Base-by-base conservation (phyloP, 495 filamentous ascomycete species). In the Corynascus novoguineensis region DNA sequence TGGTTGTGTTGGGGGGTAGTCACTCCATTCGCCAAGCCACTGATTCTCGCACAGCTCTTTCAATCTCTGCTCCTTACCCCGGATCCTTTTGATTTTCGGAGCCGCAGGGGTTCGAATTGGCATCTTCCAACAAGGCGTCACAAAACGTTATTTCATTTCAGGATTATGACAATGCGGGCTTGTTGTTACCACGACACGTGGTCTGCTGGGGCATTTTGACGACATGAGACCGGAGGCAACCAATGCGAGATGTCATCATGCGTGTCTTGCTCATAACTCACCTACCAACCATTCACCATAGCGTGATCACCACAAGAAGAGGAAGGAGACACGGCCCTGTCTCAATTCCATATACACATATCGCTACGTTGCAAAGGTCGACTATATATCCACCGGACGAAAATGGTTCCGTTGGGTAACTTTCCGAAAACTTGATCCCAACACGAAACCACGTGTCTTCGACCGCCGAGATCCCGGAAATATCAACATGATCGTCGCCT, bases 381-480 rank as follows among this genome's bases (percentile, higher is more conserved):
- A n/a, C n/a, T n/a, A n/a, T n/a, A n/a, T n/a, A n/a, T n/a, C n/a
- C n/a, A n/a, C n/a, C n/a, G n/a, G n/a, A n/a, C n/a, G n/a, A n/a
- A n/a, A n/a, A n/a, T n/a, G n/a, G 37, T 31, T 38, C 35, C 50
- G 38, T 34, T 12, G 5, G 35, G 35, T n/a, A 12, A n/a, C 35
- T 38, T 38, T n/a, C 37, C 37, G 37, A 15, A 15, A 22, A 7
- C 21, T 19, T 29, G 37, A 44, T 40, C 29, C 53, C 44, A 32
- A 48, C 42, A n/a, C n/a, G n/a, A n/a, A 38, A 48, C 53, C 53
- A 55, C 53, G 53, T 55, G 53, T 38, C 41, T 38, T 48, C 53
- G 38, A 32, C 53, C 32, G 11, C 42, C 42, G 14, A 48, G 15
- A 47, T n/a, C 52, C 52, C 41, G 31, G 41, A 29, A 48, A 29